Percentiles rank a stretch among this genome's conserved stretches.
Conservation (phyloP, 805 yeast genomes). For the Yarrowia divulgata region DNA sequence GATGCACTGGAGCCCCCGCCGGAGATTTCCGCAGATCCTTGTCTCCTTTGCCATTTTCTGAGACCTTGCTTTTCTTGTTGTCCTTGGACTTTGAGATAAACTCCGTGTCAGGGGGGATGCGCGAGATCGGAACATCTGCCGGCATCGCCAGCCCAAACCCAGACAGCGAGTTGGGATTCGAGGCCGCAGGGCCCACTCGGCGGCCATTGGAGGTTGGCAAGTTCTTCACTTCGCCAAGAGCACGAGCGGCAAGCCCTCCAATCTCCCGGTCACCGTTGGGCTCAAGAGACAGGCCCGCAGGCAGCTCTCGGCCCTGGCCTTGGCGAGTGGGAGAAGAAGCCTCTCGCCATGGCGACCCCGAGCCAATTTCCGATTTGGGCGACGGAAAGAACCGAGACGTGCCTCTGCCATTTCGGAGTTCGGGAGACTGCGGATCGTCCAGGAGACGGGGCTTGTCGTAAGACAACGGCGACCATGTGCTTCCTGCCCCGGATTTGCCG, state of each 20-base stretch:
- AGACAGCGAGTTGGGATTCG: conserved; percentile 25
- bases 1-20: conserved; percentile 8
- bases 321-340: conserved; percentile 24
- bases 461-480: conserved; percentile 22
- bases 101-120: conserved; percentile 38
- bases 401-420: conserved; percentile 30
- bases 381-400: conserved; percentile 36
- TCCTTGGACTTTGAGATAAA: conserved; percentile 25
- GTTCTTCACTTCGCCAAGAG: conserved; percentile 24
- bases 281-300: conserved; percentile 12
- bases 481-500: neutral
- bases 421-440: conserved; percentile 36
- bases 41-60: conserved; percentile 24
- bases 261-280: conserved; percentile 32
- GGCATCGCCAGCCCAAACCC: conserved; percentile 38
- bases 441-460: conserved; percentile 31
- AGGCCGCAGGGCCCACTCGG: neutral
- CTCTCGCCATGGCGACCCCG: conserved; percentile 25
- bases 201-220: conserved; percentile 4
- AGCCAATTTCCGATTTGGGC: conserved; percentile 35
- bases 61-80: conserved; percentile 19
- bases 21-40: conserved; percentile 26
- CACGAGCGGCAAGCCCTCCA: conserved; percentile 22
- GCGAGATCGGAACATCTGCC: conserved; percentile 37
- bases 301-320: conserved; percentile 19